Conservation (phyloP, 108 stramenopile species). For the Discostella pseudostelligera region DNA sequence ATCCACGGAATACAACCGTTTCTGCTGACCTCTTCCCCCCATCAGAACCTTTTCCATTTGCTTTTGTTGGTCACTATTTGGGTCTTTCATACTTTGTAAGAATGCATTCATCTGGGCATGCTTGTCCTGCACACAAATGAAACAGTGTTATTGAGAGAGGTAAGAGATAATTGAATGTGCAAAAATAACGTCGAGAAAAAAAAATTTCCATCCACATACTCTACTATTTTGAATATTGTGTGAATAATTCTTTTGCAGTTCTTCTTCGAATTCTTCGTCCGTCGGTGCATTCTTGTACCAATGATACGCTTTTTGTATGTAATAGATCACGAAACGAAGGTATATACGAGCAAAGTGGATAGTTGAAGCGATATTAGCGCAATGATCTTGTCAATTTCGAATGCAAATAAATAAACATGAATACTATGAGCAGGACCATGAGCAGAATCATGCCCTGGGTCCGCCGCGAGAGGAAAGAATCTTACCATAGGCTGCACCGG, state of each 20-base stretch:
- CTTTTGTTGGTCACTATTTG: constrained; percentile 39
- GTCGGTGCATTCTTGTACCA: constrained; percentile 50
- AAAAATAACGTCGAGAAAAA: not conserved
- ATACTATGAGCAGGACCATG: no score
- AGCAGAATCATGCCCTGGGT: no score
- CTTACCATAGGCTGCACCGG: constrained; percentile 40
- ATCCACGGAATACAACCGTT: constrained; percentile 51
- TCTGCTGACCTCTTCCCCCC: constrained; percentile 50
- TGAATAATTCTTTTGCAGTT: constrained; percentile 44
- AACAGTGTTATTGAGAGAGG: not conserved
- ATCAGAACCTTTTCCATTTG: constrained; percentile 45
- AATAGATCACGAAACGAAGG: no score
- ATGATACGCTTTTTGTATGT: constrained; percentile 23
- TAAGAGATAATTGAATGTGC: not conserved
- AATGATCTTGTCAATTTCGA: no score
- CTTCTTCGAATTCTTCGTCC: constrained; percentile 45
- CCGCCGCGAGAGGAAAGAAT: not conserved
- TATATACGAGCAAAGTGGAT: not conserved
- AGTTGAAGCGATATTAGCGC: not conserved
- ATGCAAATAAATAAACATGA: no score
- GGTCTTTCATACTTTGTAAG: constrained; percentile 41
- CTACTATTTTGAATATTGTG: constrained; percentile 43
- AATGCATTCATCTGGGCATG: constrained; percentile 36
- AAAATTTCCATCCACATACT: not conserved
- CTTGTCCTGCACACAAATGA: constrained; percentile 21